Conservation (phyloP, 2,329 filamentous ascomycete genomes). For the Aspergillus ustus region DNA sequence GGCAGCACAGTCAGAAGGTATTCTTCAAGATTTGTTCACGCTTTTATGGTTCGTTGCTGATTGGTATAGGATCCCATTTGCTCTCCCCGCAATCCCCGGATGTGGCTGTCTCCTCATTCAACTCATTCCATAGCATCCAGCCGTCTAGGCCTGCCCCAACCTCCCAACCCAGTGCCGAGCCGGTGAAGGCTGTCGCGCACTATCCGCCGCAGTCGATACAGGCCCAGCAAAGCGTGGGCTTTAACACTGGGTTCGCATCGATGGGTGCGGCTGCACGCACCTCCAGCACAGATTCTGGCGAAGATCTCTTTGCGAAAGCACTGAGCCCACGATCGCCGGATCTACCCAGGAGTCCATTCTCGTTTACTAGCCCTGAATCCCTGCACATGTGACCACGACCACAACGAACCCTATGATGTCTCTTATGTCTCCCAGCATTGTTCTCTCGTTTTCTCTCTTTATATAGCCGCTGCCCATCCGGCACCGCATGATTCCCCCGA, state of each 20-base stretch:
- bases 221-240: slow-evolving; percentile 36
- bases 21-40: slow-evolving; percentile 25
- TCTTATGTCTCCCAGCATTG: slow-evolving; percentile 5
- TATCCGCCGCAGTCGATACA: slow-evolving; percentile 46
- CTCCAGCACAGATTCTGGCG: slow-evolving; percentile 62
- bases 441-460: neutral
- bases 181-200: slow-evolving; percentile 39
- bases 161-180: slow-evolving; percentile 17
- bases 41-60: slow-evolving; percentile 3
- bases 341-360: slow-evolving; percentile 82
- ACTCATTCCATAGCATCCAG: slow-evolving; percentile 58
- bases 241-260: slow-evolving; percentile 35
- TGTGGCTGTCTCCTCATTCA: slow-evolving; percentile 66
- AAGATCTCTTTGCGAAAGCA: slow-evolving; percentile 85
- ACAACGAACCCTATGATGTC: neutral
- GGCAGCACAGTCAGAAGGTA: slow-evolving; percentile 58
- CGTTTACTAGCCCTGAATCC: slow-evolving; percentile 50
- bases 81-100: slow-evolving; percentile 68
- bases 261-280: slow-evolving; percentile 40
- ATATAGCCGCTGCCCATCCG: slow-evolving; percentile 6
- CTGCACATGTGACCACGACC: slow-evolving; percentile 23
- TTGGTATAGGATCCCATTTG: slow-evolving; percentile 43
- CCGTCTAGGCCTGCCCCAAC: slow-evolving; percentile 23
- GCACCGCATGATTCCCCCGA: slow-evolving; percentile 19
- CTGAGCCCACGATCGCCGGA: slow-evolving; percentile 86